These are phyloP conservation scores for Paecilomyces sp. DNA, from an alignment of 2,329 filamentous ascomycete genomes.

Conservation along the genomic window DNA sequence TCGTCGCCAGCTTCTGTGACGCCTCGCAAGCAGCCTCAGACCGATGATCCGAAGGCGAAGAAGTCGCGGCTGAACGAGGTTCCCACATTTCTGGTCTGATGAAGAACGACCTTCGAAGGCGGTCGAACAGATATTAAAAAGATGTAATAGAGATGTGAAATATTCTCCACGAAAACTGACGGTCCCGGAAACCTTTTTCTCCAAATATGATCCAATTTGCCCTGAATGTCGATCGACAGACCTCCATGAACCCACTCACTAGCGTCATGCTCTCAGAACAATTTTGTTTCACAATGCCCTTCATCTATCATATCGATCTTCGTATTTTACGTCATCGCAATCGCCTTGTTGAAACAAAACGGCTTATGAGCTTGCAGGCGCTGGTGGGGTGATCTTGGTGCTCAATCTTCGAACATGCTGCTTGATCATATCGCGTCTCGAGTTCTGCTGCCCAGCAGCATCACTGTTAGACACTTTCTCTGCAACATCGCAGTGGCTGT, in stretches of 20 bases:
- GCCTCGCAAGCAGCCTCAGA: slow-evolving; percentile 8
- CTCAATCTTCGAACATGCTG: slow-evolving; percentile 23
- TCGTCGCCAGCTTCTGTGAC: slow-evolving; percentile 8
- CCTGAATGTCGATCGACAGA: neutral
- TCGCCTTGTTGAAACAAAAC: neutral
- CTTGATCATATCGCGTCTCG: slow-evolving; percentile 10
- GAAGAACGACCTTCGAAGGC: neutral
- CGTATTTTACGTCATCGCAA: neutral
- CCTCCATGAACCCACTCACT: neutral
- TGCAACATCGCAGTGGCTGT: slow-evolving; percentile 15
- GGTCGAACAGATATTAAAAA: slow-evolving; percentile 1
- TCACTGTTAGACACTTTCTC: slow-evolving; percentile 10
- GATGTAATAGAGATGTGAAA: slow-evolving; percentile 5
- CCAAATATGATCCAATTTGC: neutral
- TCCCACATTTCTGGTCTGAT: slow-evolving; percentile 37
- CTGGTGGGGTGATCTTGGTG: slow-evolving; percentile 14
- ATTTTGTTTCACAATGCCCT: neutral
- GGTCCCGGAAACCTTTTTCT: neutral
- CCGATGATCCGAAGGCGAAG: slow-evolving; percentile 20
- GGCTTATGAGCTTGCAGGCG: slow-evolving; percentile 12
- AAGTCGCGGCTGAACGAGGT: slow-evolving; percentile 36
- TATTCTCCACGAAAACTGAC: slow-evolving; percentile 7
- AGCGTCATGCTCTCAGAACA: neutral
- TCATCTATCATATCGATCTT: neutral
- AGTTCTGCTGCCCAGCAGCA: slow-evolving; percentile 6